Evolutionary conservation across 306 rosid species (phyloP).

Genomic region (Sphenostylis stenocarpa): DNA sequence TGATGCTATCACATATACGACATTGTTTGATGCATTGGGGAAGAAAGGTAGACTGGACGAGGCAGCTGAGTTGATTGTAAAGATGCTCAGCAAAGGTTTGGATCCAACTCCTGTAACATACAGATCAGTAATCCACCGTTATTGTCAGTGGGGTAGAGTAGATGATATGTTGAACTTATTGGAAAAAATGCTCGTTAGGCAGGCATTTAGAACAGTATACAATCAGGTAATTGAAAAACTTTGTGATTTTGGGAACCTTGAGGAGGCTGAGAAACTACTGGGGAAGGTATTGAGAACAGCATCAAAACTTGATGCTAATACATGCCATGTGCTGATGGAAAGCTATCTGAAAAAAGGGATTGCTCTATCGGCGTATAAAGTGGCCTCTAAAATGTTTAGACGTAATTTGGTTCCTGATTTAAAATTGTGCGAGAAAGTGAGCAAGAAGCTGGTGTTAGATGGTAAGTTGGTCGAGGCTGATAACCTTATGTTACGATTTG

Average conservation of each 20-base stretch:
- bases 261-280: slow-evolving; percentile 75
- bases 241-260: slow-evolving; percentile 67
- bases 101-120: slow-evolving; percentile 87
- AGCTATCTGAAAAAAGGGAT: slow-evolving; percentile 61
- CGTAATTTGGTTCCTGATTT: slow-evolving; percentile 83
- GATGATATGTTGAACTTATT: slow-evolving; percentile 69
- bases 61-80: slow-evolving; percentile 59
- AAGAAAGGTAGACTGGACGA: slow-evolving; percentile 74
- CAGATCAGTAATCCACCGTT: slow-evolving; percentile 75
- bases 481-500: slow-evolving; percentile 69
- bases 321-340: slow-evolving; percentile 80
- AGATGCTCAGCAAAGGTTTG: slow-evolving; percentile 73
- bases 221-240: slow-evolving; percentile 88
- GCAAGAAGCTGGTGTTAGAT: slow-evolving; percentile 54
- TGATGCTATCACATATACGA: slow-evolving; percentile 71
- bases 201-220: slow-evolving; percentile 55
- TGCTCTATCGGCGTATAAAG: slow-evolving; percentile 74
- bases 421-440: slow-evolving; percentile 76
- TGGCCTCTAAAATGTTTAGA: slow-evolving; percentile 81
- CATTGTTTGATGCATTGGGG: slow-evolving; percentile 73
- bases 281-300: slow-evolving; percentile 87
- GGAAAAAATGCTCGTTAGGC: slow-evolving; percentile 68
- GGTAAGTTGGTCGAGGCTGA: slow-evolving; percentile 78
- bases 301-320: slow-evolving; percentile 71
- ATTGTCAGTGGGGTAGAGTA: slow-evolving; percentile 60